Evolutionary conservation across 176 grass and related monocot species (phyloP), one percentile per base, ranked within the genome.

Genomic region (Thinopyrum elongatum): DNA sequence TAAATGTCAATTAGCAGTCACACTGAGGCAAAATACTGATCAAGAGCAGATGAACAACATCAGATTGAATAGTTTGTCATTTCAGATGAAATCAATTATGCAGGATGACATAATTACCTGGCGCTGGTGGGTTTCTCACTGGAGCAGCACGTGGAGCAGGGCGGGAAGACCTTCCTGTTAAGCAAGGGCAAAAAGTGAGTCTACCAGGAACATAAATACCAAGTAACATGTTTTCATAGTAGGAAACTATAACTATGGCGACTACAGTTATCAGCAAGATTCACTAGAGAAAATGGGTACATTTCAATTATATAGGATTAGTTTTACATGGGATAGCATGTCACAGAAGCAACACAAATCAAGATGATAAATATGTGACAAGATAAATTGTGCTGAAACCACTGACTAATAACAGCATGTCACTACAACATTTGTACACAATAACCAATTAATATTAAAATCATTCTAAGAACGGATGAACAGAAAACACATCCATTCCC

Each of bases 91-190:
- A 64, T 64, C 0, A 23, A 25, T 2, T 25, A 46, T 7, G 26
- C 27, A 60, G 8, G 17, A 35, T 12, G 21, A 27, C 2, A 15
- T 22, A 27, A 11, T 11, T 90, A 98, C 96, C 96, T 88, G 88
- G 90, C 79, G 92, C 92, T 1, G 93, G 97, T 59, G 93, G 86
- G 74, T 95, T 93, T 46, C 92, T 92, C 65, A 93, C 63, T 0
- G 94, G 84, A 64, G 97, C 92, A 36, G 82, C 78, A 17, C 97
- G 97, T 19, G 97, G 87, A 72, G 92, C 90, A 83, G 94, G 76
- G 39, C 92, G 94, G 26, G 95, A 88, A 4, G 96, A 88, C 55
- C 94, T 90, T 91, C 85, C 94, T 99, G 84, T 36, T 47, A 78
- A 19, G 70, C 4, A 69, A 70, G 26, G 21, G 58, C 3, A 13